Conservation (phyloP, 1,284 basidiomycete species). For the Fomitopsis palustris region DNA sequence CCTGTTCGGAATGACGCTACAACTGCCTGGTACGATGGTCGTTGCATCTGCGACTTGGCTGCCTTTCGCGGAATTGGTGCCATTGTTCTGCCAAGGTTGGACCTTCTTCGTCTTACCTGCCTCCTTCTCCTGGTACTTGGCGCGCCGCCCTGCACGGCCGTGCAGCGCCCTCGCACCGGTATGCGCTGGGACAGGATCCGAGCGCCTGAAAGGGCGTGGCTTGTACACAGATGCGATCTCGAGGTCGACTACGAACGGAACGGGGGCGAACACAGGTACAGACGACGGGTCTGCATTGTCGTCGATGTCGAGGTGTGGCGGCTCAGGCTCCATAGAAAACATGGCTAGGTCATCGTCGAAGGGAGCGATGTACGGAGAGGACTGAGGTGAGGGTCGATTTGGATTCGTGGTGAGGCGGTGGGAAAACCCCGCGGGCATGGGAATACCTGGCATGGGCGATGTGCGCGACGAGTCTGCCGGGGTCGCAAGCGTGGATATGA, state of each 20-base stretch:
- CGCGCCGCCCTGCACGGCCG: slow-evolving; percentile 38
- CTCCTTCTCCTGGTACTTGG: slow-evolving; percentile 23
- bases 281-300: slow-evolving; percentile 15
- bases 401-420: slow-evolving; percentile 22
- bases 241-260: slow-evolving; percentile 45
- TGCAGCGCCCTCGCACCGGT: slow-evolving; percentile 19
- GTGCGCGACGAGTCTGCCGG: slow-evolving; percentile 10
- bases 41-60: not conserved
- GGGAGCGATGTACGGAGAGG: slow-evolving; percentile 26
- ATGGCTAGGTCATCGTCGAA: slow-evolving; percentile 32
- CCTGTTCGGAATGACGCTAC: slow-evolving; percentile 12
- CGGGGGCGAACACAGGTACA: slow-evolving; percentile 1
- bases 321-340: slow-evolving; percentile 50
- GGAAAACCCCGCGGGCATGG: slow-evolving; percentile 7
- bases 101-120: slow-evolving; percentile 16
- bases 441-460: slow-evolving; percentile 5
- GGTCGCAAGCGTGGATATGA: slow-evolving; percentile 11
- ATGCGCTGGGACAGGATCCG: slow-evolving; percentile 17
- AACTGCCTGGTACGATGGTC: not conserved
- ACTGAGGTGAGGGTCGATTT: slow-evolving; percentile 22
- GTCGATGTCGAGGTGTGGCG: slow-evolving; percentile 26
- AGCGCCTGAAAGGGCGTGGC: slow-evolving; percentile 54
- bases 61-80: not conserved
- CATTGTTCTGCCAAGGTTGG: slow-evolving; percentile 21
- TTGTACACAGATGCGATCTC: slow-evolving; percentile 71